Conservation (phyloP, 116 monocot genomes). For the Papilionanthe hybrid region DNA sequence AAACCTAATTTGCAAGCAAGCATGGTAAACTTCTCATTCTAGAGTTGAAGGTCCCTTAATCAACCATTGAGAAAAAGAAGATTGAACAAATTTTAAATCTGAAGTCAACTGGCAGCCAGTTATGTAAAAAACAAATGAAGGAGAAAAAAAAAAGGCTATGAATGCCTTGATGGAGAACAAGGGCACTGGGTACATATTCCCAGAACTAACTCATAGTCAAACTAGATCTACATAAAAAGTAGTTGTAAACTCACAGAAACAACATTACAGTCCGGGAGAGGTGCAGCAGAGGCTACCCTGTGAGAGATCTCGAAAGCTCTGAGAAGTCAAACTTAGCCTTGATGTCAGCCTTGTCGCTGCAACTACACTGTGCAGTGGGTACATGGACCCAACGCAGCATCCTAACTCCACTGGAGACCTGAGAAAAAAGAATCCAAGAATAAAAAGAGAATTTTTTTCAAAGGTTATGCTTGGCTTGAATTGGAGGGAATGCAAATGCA, state of each 20-base stretch:
- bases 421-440: background rate
- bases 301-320: slow-evolving; percentile 36
- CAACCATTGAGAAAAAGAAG: background rate
- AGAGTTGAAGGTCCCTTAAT: background rate
- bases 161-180: background rate
- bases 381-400: slow-evolving; percentile 24
- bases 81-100: background rate
- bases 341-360: slow-evolving; percentile 54
- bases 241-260: slow-evolving; percentile 19
- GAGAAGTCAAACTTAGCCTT: slow-evolving; percentile 35
- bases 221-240: background rate
- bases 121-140: background rate
- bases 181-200: background rate
- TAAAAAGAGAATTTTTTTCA: background rate
- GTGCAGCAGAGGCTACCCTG: slow-evolving; percentile 60
- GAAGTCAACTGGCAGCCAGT: background rate
- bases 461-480: background rate
- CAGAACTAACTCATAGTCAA: background rate
- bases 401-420: slow-evolving; percentile 48
- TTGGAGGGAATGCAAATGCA: background rate
- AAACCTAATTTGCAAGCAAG: background rate
- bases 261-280: slow-evolving; percentile 52
- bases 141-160: background rate
- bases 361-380: slow-evolving; percentile 50
- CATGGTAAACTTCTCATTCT: background rate